A percentile compares a stretch with the other conserved stretches of the same genome.
These are phyloP conservation scores for Entomortierella parvispora DNA, from an alignment of 192 early-diverging fungal species.

Conservation along the genomic window DNA sequence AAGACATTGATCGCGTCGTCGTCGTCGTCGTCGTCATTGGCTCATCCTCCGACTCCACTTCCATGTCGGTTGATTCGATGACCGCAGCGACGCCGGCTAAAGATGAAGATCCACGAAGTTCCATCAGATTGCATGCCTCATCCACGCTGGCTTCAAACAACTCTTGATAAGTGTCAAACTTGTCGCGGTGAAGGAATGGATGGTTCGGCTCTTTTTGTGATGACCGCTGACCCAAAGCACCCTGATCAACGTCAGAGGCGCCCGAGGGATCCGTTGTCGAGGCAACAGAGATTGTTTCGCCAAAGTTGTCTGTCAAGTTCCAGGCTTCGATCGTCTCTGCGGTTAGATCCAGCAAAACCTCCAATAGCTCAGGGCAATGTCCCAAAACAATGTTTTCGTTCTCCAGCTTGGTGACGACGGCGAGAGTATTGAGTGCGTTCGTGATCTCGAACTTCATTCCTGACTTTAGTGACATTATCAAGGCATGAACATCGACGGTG, in stretches of 20 bases:
- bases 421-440: slow-evolving; percentile 77
- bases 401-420: slow-evolving; percentile 63
- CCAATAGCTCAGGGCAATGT: slow-evolving; percentile 75
- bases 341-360: slow-evolving; percentile 69
- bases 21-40: neutral
- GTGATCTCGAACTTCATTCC: slow-evolving; percentile 78
- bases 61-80: slow-evolving; percentile 15
- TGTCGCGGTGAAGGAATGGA: slow-evolving; percentile 14
- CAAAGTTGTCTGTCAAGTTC: slow-evolving; percentile 7
- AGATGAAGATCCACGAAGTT: slow-evolving; percentile 1
- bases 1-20: slow-evolving; percentile 4
- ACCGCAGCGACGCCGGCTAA: neutral
- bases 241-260: neutral
- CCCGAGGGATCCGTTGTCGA: neutral
- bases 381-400: slow-evolving; percentile 61
- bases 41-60: slow-evolving; percentile 17
- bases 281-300: neutral
- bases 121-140: slow-evolving; percentile 53
- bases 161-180: slow-evolving; percentile 56
- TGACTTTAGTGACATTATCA: slow-evolving; percentile 83
- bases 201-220: slow-evolving; percentile 4
- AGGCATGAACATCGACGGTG: slow-evolving; percentile 75
- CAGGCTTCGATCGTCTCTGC: slow-evolving; percentile 45
- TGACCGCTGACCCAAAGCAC: neutral
- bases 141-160: slow-evolving; percentile 65